phyloP scores from a whole-genome alignment of 1,139 yeast genomes.

The Geotrichum armillariae region DNA sequence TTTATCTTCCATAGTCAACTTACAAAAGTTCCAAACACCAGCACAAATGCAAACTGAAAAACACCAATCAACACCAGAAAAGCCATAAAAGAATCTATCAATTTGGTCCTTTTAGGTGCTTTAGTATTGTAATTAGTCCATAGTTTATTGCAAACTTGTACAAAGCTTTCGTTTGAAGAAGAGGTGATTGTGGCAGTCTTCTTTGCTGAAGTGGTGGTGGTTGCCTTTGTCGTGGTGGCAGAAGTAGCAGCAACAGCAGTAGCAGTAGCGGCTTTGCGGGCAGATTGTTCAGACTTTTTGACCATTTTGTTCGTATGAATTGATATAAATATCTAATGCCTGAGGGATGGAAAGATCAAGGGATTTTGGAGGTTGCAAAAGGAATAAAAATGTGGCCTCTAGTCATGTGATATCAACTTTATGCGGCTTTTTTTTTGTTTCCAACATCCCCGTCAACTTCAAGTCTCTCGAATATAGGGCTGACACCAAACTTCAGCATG shows the following conservation, averaged over 20 bases:
- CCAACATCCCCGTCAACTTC: background rate
- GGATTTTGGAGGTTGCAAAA: background rate
- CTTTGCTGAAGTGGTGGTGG: conserved; percentile 3
- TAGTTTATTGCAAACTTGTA: conserved; percentile 22
- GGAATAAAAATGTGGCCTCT: background rate
- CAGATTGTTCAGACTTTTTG: conserved; percentile 11
- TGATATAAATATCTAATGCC: background rate
- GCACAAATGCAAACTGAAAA: conserved; percentile 74
- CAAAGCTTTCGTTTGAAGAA: conserved; percentile 5
- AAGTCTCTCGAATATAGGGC: no score
- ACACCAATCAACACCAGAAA: conserved; percentile 75
- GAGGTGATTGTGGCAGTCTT: conserved; percentile 1
- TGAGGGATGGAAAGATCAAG: background rate
- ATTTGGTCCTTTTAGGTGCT: conserved; percentile 40
- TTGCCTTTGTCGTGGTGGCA: background rate
- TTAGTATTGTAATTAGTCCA: conserved; percentile 27
- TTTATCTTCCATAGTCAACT: conserved; percentile 29
- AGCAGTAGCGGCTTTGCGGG: conserved; percentile 5
- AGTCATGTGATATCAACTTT: background rate
- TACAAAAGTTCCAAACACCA: conserved; percentile 74
- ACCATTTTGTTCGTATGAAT: conserved; percentile 11
- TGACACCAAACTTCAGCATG: no score
- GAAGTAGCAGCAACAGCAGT: conserved; percentile 13
- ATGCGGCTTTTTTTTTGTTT: background rate
- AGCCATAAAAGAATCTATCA: conserved; percentile 75